These are phyloP conservation scores for Penicillium corylophilum DNA, from an alignment of 2,329 filamentous ascomycete species.

Conservation along the genomic window DNA sequence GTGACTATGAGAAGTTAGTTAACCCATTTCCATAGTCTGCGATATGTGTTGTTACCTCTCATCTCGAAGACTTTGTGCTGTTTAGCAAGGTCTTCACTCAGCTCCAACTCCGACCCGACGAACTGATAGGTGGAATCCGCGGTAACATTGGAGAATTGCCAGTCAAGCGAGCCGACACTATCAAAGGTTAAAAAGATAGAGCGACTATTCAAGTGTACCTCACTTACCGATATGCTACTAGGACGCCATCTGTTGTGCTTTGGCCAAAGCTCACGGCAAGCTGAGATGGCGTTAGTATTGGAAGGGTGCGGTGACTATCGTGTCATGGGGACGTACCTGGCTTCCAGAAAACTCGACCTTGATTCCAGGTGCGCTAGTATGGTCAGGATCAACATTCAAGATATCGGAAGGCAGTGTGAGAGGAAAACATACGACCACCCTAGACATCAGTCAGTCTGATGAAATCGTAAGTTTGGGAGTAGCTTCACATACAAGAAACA, in stretches of 20 bases:
- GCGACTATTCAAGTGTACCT: neutral
- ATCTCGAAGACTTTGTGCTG: constrained; percentile 55
- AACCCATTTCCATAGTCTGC: neutral
- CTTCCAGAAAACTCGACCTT: constrained; percentile 57
- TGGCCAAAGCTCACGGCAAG: constrained; percentile 57
- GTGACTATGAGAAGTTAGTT: constrained; percentile 43
- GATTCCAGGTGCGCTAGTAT: constrained; percentile 49
- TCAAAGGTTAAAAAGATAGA: neutral
- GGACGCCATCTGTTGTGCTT: constrained; percentile 49
- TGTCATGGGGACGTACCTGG: constrained; percentile 32
- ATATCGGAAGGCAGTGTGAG: neutral
- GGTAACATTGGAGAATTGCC: constrained; percentile 62
- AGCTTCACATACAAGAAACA: constrained; percentile 49
- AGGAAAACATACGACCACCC: constrained; percentile 55
- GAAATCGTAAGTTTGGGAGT: neutral
- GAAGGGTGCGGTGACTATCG: neutral
- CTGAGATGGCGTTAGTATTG: constrained; percentile 13
- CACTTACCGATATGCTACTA: constrained; percentile 52
- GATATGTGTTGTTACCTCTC: constrained; percentile 32
- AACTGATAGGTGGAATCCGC: constrained; percentile 57
- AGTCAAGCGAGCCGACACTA: constrained; percentile 59
- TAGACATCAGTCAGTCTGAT: constrained; percentile 15
- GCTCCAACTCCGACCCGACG: constrained; percentile 46
- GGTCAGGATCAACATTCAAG: constrained; percentile 9
- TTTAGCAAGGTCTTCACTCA: constrained; percentile 46